Base-by-base conservation (phyloP, 805 yeast species). In the Ogataea corticis region DNA sequence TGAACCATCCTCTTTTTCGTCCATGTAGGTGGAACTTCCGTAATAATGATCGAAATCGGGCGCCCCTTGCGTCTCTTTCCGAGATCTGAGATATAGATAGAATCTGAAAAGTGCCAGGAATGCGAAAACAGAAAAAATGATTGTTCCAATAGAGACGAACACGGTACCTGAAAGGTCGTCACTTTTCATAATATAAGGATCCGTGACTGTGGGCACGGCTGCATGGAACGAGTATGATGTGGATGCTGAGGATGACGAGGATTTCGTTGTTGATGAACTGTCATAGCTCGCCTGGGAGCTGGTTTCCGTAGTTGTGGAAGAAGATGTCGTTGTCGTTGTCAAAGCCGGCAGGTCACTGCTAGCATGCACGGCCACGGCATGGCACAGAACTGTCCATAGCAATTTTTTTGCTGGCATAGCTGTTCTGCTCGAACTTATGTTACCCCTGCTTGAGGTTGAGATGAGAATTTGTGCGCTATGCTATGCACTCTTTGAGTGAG, bases 111-210 rank as follows among this genome's bases (percentile, higher is more conserved):
- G 25, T 6, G 60, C 39, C 2, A 56, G 45, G 7, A 66, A 17
- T 1, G 64, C 46, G 3, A 61, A 33, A n/a, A 52, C 21, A 2
- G 54, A 41, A 14, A 54, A 14, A 49, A 73, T 39, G 7, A 71
- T 54, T 0, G 66, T 61, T 4, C 77, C 79, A 6, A 71, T 61
- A 3, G 71, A 59, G 28, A 76, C 70, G 56, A 76, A 75, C 16
- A 75, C 70, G 12, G 76, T 56, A 17, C 72, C 71, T 14, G 60
- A 55, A 2, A 71, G 66, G 34, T 66, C 52, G 7, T 48, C 33
- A 5, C 64, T 42, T 16, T 42, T 40, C 7, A 45, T 41, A 9
- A 72, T 57, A 46, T 53, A 71, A 9, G 77, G 77, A 39, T 70
- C 46, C 6, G 28, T 12, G 2, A 18, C 42, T 4, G 51, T 42